Conservation (phyloP, 495 filamentous ascomycete genomes). For the Penicillium crystallinum region DNA sequence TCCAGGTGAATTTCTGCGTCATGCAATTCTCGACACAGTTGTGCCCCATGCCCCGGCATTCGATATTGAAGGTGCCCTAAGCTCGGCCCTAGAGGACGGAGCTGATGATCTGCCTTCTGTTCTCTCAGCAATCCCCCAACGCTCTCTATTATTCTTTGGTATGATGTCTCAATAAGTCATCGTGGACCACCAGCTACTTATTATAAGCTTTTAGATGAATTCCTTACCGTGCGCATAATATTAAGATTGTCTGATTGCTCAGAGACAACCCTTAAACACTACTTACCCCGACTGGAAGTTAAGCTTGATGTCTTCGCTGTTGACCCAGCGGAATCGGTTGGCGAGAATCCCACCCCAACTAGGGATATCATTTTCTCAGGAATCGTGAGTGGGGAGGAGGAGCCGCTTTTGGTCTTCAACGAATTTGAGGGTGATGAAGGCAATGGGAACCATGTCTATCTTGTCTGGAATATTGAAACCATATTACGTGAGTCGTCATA, state of each 20-base stretch:
- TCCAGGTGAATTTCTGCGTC: constrained; percentile 58
- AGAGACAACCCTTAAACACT: constrained; percentile 51
- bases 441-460: constrained; percentile 55
- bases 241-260: constrained; percentile 62
- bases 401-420: constrained; percentile 58
- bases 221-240: constrained; percentile 64
- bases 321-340: constrained; percentile 47
- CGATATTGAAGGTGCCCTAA: constrained; percentile 56
- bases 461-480: constrained; percentile 77
- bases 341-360: constrained; percentile 43
- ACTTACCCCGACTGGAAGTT: constrained; percentile 59
- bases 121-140: constrained; percentile 46
- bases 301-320: constrained; percentile 68
- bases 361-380: constrained; percentile 64
- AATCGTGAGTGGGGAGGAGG: constrained; percentile 50
- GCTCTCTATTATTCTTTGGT: constrained; percentile 66
- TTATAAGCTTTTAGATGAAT: constrained; percentile 68
- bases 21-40: constrained; percentile 71
- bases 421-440: constrained; percentile 50
- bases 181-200: constrained; percentile 52
- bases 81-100: constrained; percentile 42
- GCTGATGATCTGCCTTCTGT: constrained; percentile 42
- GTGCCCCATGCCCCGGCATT: constrained; percentile 66
- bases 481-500: constrained; percentile 51
- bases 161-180: constrained; percentile 23